Evolutionary conservation across 331 rosid species (phyloP), one percentile per base, ranked within the genome.

Genomic region (Prunus yedoensis): DNA sequence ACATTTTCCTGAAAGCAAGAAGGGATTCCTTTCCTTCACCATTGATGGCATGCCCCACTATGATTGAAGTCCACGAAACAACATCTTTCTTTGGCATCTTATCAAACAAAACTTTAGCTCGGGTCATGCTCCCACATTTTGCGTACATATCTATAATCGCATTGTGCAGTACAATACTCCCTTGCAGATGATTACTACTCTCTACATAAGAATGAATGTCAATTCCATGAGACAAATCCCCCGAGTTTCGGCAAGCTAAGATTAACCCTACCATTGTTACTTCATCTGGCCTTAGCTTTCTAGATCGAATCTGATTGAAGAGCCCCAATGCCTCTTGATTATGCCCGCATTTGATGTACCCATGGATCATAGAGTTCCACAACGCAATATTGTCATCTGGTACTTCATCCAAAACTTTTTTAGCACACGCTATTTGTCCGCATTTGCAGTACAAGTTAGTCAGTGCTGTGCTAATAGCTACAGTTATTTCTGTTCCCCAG

Each of bases 141-240:
- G 85, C 66, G 21, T 76, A 81, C 81, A 81, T 76, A 67, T 81
- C 85, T 46, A 76, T 76, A 17, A 81, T 52, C 63, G 85, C 80
- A 66, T 81, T 81, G 18, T 71, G 74, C 76, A 71, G 72, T 17
- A 70, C 58, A 57, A 38, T 46, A 64, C 81, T 75, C 28, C 58
- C 25, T 57, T 60, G 58, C 23, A 59, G 81, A 77, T 35, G 70
- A 28, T 38, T n/a, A 61, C 68, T 12, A 20, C 56, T 45, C 47
- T 77, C 70, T 58, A 77, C 10, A 17, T 69, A 77, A 9, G 76
- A 77, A 69, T 77, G 75, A 77, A 77, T 32, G 63, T 38, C 54
- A 23, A 69, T 7, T n/a, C 76, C 75, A 21, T 23, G 70, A 60
- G 32, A 57, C 81, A 77, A 21, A 15, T 77, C 32, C 61, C 54